Percentiles rank a stretch among this genome's conserved stretches.
Conservation (phyloP, 2,329 filamentous ascomycete genomes). For the Penicillium sp. region DNA sequence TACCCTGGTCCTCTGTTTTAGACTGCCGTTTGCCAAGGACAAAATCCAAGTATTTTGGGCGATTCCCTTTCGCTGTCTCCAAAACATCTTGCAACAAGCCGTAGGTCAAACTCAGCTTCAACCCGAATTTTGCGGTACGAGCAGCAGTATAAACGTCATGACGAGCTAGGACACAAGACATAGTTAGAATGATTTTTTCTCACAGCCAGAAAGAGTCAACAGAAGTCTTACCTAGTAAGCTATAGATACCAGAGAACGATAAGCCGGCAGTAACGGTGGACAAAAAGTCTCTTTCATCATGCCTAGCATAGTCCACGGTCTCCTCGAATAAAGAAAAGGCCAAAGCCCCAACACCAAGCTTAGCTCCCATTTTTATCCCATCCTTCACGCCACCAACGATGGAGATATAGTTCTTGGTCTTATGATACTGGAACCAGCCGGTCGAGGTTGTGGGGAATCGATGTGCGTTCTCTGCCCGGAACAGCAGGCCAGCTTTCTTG, state of each 20-base stretch:
- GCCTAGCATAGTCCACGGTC: conserved; percentile 68
- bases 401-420: conserved; percentile 91
- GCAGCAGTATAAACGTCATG: conserved; percentile 76
- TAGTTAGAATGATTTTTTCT: conserved; percentile 10
- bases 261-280: conserved; percentile 81
- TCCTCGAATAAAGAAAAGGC: conserved; percentile 82
- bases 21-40: conserved; percentile 50
- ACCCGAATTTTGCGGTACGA: conserved; percentile 75
- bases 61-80: conserved; percentile 67
- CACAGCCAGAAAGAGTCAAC: background rate
- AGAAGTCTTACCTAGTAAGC: conserved; percentile 69
- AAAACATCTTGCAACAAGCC: conserved; percentile 78
- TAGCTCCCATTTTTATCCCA: conserved; percentile 71
- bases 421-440: conserved; percentile 99
- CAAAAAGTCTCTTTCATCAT: conserved; percentile 68
- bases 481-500: conserved; percentile 73
- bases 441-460: conserved; percentile 77
- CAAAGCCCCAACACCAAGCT: conserved; percentile 70
- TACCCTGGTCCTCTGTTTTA: conserved; percentile 16
- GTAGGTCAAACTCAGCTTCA: conserved; percentile 76
- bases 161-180: conserved; percentile 56
- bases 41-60: conserved; percentile 73
- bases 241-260: conserved; percentile 82
- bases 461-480: conserved; percentile 95
- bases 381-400: conserved; percentile 76